These are phyloP conservation scores for Penicillium sclerotiorum DNA, from an alignment of 2,329 filamentous ascomycete species.

Conservation along the genomic window DNA sequence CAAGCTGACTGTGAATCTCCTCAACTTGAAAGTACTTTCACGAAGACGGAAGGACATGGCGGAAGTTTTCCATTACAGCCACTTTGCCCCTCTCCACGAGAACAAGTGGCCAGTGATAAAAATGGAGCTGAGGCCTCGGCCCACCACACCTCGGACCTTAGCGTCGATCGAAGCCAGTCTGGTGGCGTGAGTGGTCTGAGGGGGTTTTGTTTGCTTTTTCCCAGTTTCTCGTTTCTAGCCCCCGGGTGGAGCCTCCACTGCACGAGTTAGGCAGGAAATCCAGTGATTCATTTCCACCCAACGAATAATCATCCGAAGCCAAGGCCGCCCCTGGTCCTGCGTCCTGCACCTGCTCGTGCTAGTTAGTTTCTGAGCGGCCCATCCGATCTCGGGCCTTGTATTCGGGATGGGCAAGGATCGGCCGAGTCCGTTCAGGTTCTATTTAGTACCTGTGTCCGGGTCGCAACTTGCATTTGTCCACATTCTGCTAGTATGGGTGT, in stretches of 20 bases:
- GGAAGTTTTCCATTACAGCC: no score
- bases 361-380: not conserved
- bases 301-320: not conserved
- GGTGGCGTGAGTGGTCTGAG: not conserved
- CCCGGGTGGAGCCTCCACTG: not conserved
- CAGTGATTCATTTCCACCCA: not conserved
- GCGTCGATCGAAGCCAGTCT: conserved; percentile 1
- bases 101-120: not conserved
- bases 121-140: not conserved
- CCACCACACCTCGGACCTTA: conserved; percentile 2
- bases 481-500: conserved; percentile 3
- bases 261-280: not conserved
- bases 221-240: not conserved
- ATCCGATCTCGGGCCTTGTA: conserved; percentile 11
- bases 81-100: not conserved
- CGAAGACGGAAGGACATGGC: no score
- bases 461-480: not conserved
- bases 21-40: no score
- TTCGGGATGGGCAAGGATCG: conserved; percentile 7
- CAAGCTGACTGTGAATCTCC: no score
- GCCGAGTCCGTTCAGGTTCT: not conserved
- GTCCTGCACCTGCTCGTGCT: conserved; percentile 1
- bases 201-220: not conserved
- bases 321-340: conserved; percentile 1
- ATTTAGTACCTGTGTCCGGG: not conserved